Conservation (phyloP, 805 yeast genomes). For the Zygotorulaspora chibaensis region DNA sequence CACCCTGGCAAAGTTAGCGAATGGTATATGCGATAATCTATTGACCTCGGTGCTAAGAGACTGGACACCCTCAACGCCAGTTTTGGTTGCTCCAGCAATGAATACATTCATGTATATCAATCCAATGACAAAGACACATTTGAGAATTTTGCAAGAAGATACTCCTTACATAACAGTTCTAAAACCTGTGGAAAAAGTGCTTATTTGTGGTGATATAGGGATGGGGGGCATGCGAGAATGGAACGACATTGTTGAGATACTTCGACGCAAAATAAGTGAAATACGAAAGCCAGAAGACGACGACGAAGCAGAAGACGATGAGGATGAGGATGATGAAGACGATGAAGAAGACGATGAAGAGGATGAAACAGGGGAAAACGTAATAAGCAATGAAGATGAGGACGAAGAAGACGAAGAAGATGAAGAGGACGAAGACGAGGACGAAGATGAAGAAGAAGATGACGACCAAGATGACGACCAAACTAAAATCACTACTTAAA, state of each 20-base stretch:
- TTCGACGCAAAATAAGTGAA: slow-evolving; percentile 37
- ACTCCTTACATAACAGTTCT: slow-evolving; percentile 71
- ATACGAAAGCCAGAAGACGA: slow-evolving; percentile 37
- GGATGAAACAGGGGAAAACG: slow-evolving; percentile 7
- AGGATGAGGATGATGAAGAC: slow-evolving; percentile 40
- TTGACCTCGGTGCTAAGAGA: slow-evolving; percentile 69
- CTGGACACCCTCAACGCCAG: slow-evolving; percentile 73
- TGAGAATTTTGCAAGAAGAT: slow-evolving; percentile 57
- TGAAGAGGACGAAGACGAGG: slow-evolving; percentile 12
- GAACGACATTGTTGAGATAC: slow-evolving; percentile 70
- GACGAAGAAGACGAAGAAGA: slow-evolving; percentile 6
- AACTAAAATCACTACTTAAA: not conserved
- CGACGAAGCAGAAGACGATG: slow-evolving; percentile 38
- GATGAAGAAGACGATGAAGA: slow-evolving; percentile 37
- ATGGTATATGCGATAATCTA: slow-evolving; percentile 75
- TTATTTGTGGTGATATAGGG: slow-evolving; percentile 79
- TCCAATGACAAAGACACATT: slow-evolving; percentile 70
- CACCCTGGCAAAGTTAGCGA: slow-evolving; percentile 66
- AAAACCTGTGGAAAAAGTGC: slow-evolving; percentile 77
- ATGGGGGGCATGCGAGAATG: slow-evolving; percentile 93
- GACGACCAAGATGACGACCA: slow-evolving; percentile 4
- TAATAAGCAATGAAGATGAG: slow-evolving; percentile 11
- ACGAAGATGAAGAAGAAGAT: slow-evolving; percentile 13
- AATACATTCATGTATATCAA: slow-evolving; percentile 80
- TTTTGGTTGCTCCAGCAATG: slow-evolving; percentile 80